Evolutionary conservation across 169 alveolate genomes (phyloP).

Genomic region (Eimeria brunetti): DNA sequence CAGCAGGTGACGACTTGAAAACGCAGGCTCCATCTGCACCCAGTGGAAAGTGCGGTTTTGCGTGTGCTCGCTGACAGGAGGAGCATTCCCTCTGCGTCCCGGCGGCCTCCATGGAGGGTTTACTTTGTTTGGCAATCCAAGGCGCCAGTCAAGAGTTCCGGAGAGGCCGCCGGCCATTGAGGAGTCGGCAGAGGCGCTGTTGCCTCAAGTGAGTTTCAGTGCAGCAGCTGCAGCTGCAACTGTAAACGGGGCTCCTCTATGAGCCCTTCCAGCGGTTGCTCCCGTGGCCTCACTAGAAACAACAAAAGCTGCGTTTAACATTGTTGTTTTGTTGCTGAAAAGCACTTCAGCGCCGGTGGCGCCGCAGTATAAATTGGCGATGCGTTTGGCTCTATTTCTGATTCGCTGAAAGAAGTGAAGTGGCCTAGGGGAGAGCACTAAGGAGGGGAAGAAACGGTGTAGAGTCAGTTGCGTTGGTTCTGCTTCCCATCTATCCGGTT

Average conservation of each 20-base stretch:
- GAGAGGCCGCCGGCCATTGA: conserved; percentile 80
- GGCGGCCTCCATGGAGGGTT: conserved; percentile 18
- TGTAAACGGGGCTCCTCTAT: neutral
- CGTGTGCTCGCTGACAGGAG: neutral
- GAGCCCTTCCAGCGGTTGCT: neutral
- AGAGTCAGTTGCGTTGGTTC: neutral
- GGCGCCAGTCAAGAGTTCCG: conserved; percentile 28
- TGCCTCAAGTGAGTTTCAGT: conserved; percentile 30
- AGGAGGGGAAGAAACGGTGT: neutral
- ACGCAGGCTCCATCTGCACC: neutral
- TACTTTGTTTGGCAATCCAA: neutral
- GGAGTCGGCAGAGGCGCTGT: conserved; percentile 58
- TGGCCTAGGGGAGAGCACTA: neutral
- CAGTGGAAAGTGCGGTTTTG: neutral
- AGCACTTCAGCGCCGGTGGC: too few relatives aligned
- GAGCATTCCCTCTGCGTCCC: neutral
- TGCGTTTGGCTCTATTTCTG: neutral
- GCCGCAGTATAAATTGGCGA: neutral
- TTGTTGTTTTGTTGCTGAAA: neutral
- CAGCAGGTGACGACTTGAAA: neutral
- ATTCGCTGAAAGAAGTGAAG: neutral
- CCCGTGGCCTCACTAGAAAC: too few relatives aligned
- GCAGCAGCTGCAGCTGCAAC: neutral
- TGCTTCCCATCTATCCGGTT: neutral
- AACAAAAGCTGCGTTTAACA: too few relatives aligned